A percentile compares a stretch with the other conserved stretches of the same genome.
Evolutionary conservation across 495 filamentous ascomycete species (phyloP).

Genomic region (Cairneyella variabilis): DNA sequence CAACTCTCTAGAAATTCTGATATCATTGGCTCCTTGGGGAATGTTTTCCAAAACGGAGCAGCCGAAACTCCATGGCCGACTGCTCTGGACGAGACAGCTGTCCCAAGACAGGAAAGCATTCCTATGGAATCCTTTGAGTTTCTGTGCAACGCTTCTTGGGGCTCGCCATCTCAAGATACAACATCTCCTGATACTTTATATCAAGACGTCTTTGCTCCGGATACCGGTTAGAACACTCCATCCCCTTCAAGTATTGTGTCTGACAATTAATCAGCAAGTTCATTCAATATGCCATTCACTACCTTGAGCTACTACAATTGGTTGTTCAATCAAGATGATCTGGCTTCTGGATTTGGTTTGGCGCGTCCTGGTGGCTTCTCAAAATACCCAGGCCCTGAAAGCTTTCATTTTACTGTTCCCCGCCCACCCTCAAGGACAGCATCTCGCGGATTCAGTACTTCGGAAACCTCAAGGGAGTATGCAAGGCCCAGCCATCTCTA

Average conservation of each 20-base stretch:
- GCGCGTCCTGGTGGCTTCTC: neutral
- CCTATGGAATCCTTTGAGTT: slow-evolving; percentile 16
- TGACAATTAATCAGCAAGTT: slow-evolving; percentile 34
- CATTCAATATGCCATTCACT: slow-evolving; percentile 55
- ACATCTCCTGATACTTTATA: slow-evolving; percentile 31
- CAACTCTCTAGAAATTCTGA: neutral
- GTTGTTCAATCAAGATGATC: slow-evolving; percentile 39
- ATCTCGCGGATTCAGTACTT: neutral
- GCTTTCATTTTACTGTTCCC: too few relatives aligned
- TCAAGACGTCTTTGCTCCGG: slow-evolving; percentile 37
- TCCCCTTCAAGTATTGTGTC: neutral
- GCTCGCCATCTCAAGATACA: slow-evolving; percentile 2
- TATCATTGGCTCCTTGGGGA: neutral
- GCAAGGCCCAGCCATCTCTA: neutral
- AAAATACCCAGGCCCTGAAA: neutral
- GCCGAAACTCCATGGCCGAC: slow-evolving; percentile 6
- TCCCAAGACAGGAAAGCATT: neutral
- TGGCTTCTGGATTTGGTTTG: neutral
- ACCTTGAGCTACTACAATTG: slow-evolving; percentile 53
- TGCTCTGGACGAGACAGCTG: neutral
- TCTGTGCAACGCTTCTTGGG: slow-evolving; percentile 23
- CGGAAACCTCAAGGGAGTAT: slow-evolving; percentile 7
- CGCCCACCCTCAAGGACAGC: neutral
- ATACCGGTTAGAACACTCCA: slow-evolving; percentile 25
- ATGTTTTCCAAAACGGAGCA: neutral